Evolutionary conservation across 768 basidiomycete genomes (phyloP).

Genomic region (Russula lepida): DNA sequence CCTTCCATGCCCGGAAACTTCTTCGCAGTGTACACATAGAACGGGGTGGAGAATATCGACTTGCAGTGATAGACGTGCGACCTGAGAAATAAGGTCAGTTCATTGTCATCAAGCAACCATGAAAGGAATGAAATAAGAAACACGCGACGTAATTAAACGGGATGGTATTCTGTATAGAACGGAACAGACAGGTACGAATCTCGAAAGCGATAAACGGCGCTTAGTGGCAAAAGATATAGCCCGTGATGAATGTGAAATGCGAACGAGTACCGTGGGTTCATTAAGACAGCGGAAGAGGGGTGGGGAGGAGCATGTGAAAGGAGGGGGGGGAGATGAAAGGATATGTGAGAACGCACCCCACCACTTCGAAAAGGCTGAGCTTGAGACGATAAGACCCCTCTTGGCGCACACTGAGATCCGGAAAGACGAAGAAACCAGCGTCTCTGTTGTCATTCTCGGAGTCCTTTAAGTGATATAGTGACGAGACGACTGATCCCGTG

Average conservation of each 20-base stretch:
- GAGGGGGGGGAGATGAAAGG: neutral
- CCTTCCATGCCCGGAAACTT: conserved; percentile 97
- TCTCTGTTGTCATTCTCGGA: conserved; percentile 52
- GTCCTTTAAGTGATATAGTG: conserved; percentile 79
- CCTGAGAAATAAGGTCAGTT: conserved; percentile 30
- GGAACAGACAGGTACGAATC: conserved; percentile 7
- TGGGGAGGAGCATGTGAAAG: conserved; percentile 1
- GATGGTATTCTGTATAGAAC: neutral
- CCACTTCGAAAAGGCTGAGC: conserved; percentile 80
- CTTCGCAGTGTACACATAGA: conserved; percentile 94
- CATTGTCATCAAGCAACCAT: neutral
- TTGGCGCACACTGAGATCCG: conserved; percentile 84
- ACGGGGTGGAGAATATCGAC: conserved; percentile 78
- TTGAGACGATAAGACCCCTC: conserved; percentile 83
- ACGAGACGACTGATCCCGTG: conserved; percentile 84
- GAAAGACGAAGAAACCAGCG: conserved; percentile 95
- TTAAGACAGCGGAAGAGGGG: neutral
- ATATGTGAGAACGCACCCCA: conserved; percentile 54
- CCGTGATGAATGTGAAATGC: conserved; percentile 10
- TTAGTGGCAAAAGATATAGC: neutral
- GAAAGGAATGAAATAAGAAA: conserved; percentile 4
- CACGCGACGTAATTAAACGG: conserved; percentile 13
- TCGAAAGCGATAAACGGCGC: neutral
- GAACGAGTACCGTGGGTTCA: neutral
- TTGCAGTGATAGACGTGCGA: conserved; percentile 86